Evolutionary conservation across 1,284 basidiomycete species (phyloP), one percentile per base, ranked within the genome.

Genomic region (Exsudoporus floridanus): DNA sequence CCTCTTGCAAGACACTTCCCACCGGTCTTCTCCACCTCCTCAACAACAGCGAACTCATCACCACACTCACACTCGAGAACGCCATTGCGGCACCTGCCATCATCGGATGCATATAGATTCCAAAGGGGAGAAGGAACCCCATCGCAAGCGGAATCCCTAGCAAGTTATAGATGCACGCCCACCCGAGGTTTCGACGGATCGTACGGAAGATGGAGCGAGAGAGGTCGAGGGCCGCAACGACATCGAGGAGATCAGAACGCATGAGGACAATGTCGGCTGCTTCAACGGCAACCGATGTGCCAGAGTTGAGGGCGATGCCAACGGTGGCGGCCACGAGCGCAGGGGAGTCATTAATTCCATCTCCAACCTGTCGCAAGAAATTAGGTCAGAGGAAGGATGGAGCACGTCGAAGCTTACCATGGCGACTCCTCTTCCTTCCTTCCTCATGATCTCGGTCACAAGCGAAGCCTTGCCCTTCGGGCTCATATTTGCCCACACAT

Each of bases 281-380:
- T 75, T 98, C 96, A 55, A 99, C 90, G 4, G 97, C 97, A 35
- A 99, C 92, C 23, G 94, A 95, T 7, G 97, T 95, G 21, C 97
- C 97, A 0, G 92, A 92, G 18, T 92, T 93, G 1, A 99, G 82
- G 0, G 97, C 97, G 57, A 99, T 96, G 23, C 97, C 97, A 30
- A 99, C 89, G 2, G 93, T 92, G 0, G 96, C 92, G 3, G 91
- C 92, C 16, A 96, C 95, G 1, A 99, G 85, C 1, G 96, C 97
- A 1, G 95, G 96, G 1, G 94, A 96, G 70, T 99, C 97, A 71
- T 99, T 99, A 75, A 99, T 97, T 18, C 97, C 97, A 70, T 99
- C 97, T 19, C 97, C 97, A 44, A 99, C 93, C 93, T 94, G 56
- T 36, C 0, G 25, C 30, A 49, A 40, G 31, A 51, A 25, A 48